Evolutionary conservation across 208 protist genomes (phyloP), one percentile per base, ranked within the genome.

Genomic region (Leishmania arabica): DNA sequence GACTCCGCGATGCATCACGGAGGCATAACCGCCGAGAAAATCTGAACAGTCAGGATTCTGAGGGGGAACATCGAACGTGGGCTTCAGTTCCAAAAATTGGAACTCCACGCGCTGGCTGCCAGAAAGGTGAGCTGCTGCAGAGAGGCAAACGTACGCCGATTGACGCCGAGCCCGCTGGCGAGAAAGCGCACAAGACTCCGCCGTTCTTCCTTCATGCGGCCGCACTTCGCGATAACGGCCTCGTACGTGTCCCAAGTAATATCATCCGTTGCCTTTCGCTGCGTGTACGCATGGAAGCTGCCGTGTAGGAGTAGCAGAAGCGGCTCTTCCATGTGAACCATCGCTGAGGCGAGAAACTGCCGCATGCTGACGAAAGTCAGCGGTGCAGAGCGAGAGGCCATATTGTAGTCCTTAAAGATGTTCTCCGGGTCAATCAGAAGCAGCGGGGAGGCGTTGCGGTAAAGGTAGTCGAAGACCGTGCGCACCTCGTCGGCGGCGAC

Each of bases 291-390:
- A 77, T 86, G 89, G 45, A 98, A 93, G 6, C 95, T 74, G 8
- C 92, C 88, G 73, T 97, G 90, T 45, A 96, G 92, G 80, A 93
- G 93, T 31, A 97, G 77, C 51, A 95, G 72, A 49, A 98, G 77
- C 19, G 90, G 86, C 79, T 98, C 93, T 79, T 98, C 95, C 71
- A 90, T 87, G 79, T 97, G 95, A n/a, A 93, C 77, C 85, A 96
- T 95, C 5, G 85, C 73, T 7, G 87, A 86, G 37, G 92, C 88
- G 11, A 98, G 74, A 77, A 95, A 98, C 54, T 86, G 56, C 37
- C 95, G 95, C 79, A 98, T 86, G 34, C 89, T 89, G 21, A 83
- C 79, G 53, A 96, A 91, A 17, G 93, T 97, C 37, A 98, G 82
- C 31, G 92, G 88, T 1, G 92, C 90, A 4, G 88, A 90, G 27